Evolutionary conservation across 306 rosid species (phyloP).

Genomic region (Quercus engelmannii): DNA sequence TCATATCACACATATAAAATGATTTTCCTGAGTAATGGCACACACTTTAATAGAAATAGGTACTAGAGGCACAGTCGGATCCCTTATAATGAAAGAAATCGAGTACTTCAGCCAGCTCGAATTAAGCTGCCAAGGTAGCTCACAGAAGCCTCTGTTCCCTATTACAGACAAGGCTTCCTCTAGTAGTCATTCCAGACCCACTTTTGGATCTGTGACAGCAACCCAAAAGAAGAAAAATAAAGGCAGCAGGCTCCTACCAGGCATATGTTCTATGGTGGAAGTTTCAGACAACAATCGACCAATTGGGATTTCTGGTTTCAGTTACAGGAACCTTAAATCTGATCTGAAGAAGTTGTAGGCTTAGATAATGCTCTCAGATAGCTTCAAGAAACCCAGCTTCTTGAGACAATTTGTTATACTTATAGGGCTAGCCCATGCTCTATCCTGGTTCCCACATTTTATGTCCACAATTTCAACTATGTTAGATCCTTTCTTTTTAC

Average conservation of each 20-base stretch:
- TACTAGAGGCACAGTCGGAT: slow-evolving; percentile 59
- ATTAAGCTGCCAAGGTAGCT: slow-evolving; percentile 27
- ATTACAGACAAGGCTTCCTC: slow-evolving; percentile 34
- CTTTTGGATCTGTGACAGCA: slow-evolving; percentile 28
- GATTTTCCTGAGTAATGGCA: neutral
- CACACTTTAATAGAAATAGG: slow-evolving; percentile 53
- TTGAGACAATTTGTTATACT: slow-evolving; percentile 53
- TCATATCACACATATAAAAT: neutral
- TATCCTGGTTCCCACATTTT: slow-evolving; percentile 66
- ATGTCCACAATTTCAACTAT: slow-evolving; percentile 81
- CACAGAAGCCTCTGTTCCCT: slow-evolving; percentile 31
- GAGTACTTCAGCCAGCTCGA: slow-evolving; percentile 48
- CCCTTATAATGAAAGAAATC: slow-evolving; percentile 67
- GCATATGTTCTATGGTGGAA: slow-evolving; percentile 64
- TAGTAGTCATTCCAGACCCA: slow-evolving; percentile 34
- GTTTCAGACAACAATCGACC: slow-evolving; percentile 47
- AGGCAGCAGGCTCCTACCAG: slow-evolving; percentile 51
- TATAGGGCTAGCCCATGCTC: slow-evolving; percentile 70
- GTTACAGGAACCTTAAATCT: slow-evolving; percentile 61
- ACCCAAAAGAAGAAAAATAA: slow-evolving; percentile 55
- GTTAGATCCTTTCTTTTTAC: slow-evolving; percentile 49
- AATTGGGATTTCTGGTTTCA: slow-evolving; percentile 42
- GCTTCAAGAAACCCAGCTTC: slow-evolving; percentile 82
- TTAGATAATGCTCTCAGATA: slow-evolving; percentile 72
- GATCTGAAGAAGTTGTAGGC: slow-evolving; percentile 46